Evolutionary conservation across 495 filamentous ascomycete species (phyloP), one percentile per base, ranked within the genome.

Genomic region (Penicillium samsonianum): DNA sequence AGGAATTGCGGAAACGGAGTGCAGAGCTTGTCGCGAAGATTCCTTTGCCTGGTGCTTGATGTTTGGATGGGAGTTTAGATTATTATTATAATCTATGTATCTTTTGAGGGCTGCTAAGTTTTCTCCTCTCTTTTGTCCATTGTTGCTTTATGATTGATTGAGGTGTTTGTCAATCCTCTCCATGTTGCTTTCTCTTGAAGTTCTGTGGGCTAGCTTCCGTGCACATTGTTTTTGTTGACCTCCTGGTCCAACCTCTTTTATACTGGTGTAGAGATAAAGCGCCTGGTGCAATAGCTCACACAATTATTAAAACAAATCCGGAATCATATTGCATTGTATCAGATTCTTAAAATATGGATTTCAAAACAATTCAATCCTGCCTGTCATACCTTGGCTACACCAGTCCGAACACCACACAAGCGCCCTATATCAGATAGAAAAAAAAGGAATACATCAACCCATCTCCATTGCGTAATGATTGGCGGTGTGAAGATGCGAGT

Each of bases 361-460:
- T 64, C 52, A 45, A 54, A 65, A 55, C 31, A 49, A 53, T 59
- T 58, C 57, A 62, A 59, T 60, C 56, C 49, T 61, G 45, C 63
- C 59, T 44, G 57, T 49, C 51, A 62, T 57, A 61, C 33, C 57
- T 59, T 56, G 59, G 61, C 63, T 65, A 57, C 57, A 64, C 71
- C 59, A 60, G 56, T 49, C 65, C 67, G 58, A 73, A 75, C 73
- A 73, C 73, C 73, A 59, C 64, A 67, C 50, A 56, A 74, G 70
- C 71, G 70, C 70, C 73, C 60, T 52, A 62, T 42, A 48, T 46
- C 57, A 57, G 49, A 62, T n/a, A 53, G 58, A 53, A 54, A 56
- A 61, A 26, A 55, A 44, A 26, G 58, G 50, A 59, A 55, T 51
- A 48, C 42, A 38, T 17, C 44, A n/a, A 23, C 46, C 49, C 45